Percentiles rank a stretch among this genome's conserved stretches.
phyloP scores from a whole-genome alignment of 2,329 filamentous ascomycete genomes.

The Verticillium nubilum region DNA sequence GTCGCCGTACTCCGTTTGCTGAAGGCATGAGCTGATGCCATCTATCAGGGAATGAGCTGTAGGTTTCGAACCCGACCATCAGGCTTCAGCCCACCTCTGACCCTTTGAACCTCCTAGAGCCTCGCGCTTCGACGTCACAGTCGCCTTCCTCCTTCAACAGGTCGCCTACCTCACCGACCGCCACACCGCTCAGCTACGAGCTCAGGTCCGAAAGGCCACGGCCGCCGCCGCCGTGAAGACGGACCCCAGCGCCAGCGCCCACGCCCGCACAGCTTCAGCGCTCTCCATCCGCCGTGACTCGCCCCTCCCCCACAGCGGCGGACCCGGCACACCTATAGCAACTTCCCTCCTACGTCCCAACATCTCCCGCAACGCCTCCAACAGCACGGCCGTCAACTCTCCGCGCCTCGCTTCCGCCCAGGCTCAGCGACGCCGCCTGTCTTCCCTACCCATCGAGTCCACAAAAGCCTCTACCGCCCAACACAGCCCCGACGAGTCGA shows the following conservation, averaged over 20 bases:
- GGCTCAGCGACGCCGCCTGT: constrained; percentile 34
- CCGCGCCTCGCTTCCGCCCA: constrained; percentile 17
- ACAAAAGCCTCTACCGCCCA: constrained; percentile 1
- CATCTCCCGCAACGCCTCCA: constrained; percentile 42
- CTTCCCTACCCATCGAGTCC: constrained; percentile 36
- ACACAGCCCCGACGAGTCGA: constrained; percentile 15
- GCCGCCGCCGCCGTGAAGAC: constrained; percentile 50
- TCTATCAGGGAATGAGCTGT: constrained; percentile 68
- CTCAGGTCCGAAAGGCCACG: constrained; percentile 76
- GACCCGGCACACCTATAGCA: constrained; percentile 36
- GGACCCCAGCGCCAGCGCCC: constrained; percentile 40
- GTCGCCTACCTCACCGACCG: constrained; percentile 90
- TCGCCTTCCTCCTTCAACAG: constrained; percentile 87
- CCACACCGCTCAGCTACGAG: constrained; percentile 83
- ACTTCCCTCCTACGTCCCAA: constrained; percentile 34
- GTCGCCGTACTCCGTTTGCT: not conserved
- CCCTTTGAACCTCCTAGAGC: constrained; percentile 43
- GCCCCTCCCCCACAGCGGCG: constrained; percentile 44
- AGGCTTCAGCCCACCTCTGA: constrained; percentile 13
- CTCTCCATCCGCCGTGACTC: constrained; percentile 54
- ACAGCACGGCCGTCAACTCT: constrained; percentile 36
- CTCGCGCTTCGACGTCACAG: constrained; percentile 72
- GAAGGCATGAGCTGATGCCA: not conserved
- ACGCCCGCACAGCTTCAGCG: constrained; percentile 42
- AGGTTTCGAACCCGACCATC: constrained; percentile 24